Percentiles rank a stretch among this genome's conserved stretches.
Conservation (phyloP, 331 rosid genomes). For the Rhamnella rubrinervis region DNA sequence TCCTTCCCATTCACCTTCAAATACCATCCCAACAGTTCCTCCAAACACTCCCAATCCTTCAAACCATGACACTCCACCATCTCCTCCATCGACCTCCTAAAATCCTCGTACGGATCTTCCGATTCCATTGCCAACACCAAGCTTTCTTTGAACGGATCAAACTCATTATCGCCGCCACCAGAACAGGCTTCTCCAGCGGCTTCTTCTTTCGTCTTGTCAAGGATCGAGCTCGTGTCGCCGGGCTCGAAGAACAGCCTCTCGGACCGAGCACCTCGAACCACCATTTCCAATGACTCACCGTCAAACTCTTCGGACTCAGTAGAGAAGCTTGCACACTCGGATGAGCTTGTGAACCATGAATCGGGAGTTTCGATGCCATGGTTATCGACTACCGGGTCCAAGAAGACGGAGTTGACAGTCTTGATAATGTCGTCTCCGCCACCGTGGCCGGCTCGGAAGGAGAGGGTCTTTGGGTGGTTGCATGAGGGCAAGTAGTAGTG, state of each 20-base stretch:
- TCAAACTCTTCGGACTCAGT: slow-evolving; percentile 54
- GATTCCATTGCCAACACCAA: slow-evolving; percentile 66
- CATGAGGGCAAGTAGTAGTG: slow-evolving; percentile 47
- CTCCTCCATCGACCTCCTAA: slow-evolving; percentile 78
- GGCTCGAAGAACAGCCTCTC: slow-evolving; percentile 82
- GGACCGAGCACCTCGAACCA: slow-evolving; percentile 64
- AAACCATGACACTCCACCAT: slow-evolving; percentile 78
- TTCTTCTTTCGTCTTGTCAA: slow-evolving; percentile 37
- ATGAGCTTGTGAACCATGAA: slow-evolving; percentile 65
- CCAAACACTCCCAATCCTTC: slow-evolving; percentile 73
- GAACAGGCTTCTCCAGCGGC: background rate
- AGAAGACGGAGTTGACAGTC: slow-evolving; percentile 73
- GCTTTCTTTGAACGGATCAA: slow-evolving; percentile 51
- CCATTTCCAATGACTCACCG: slow-evolving; percentile 44
- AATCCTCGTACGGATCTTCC: slow-evolving; percentile 63
- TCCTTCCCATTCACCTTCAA: slow-evolving; percentile 58
- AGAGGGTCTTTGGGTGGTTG: slow-evolving; percentile 52
- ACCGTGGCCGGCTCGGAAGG: slow-evolving; percentile 36
- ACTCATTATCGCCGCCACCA: background rate
- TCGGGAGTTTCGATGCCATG: slow-evolving; percentile 48
- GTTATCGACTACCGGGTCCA: slow-evolving; percentile 29
- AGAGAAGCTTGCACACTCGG: slow-evolving; percentile 59
- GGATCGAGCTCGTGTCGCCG: slow-evolving; percentile 57
- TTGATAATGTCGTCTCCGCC: slow-evolving; percentile 41
- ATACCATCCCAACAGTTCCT: slow-evolving; percentile 69